Base-by-base conservation (phyloP, 2,329 filamentous ascomycete genomes). In the Cercospora zeina region DNA sequence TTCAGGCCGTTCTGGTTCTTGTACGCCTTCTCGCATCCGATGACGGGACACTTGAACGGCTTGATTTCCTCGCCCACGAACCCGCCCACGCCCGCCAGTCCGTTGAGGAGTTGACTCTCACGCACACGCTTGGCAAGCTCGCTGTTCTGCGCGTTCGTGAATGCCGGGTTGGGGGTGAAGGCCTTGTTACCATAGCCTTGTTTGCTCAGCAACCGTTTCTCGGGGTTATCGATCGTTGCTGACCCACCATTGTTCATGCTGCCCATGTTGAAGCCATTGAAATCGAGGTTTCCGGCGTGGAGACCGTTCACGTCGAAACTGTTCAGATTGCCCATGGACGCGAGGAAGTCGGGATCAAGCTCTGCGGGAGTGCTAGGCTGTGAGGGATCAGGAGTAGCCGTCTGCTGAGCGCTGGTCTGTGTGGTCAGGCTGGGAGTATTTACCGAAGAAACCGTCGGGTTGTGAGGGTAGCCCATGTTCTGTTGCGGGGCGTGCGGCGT, bases 1-100 rank as follows among this genome's bases (percentile, higher is more conserved):
- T 97, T 99, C 61, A 99, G 82, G 54, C 95, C 95, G 70, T 99
- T 99, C 76, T 97, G 95, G 76, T 99, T 99, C 83, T 99, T 99
- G 81, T 99, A 99, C 0, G 95, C 93, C 82, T 99, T 99, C 77
- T 97, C 95, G 73, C 95, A 99, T 5, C 95, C 95, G 75, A 99
- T 96, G 55, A 99, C 95, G 1, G 95, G 95, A 72, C 95, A 99
- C 75, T 93, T 90, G 82, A 96, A 99, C 0, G 95, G 95, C 78
- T 97, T 99, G 72, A 96, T 91, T 75, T 99, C 93, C 74, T 97
- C 93, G 14, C 89, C 89, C 62, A 85, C 83, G 73, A 77, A 78
- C 73, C 69, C 77, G 68, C 74, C 73, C 21, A 78, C 76, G 24
- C 77, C 77, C 24, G 78, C 77, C 19, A 77, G 77, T 31, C 83